Evolutionary conservation across 2,329 filamentous ascomycete species (phyloP).

Genomic region (Aspergillus candidus): DNA sequence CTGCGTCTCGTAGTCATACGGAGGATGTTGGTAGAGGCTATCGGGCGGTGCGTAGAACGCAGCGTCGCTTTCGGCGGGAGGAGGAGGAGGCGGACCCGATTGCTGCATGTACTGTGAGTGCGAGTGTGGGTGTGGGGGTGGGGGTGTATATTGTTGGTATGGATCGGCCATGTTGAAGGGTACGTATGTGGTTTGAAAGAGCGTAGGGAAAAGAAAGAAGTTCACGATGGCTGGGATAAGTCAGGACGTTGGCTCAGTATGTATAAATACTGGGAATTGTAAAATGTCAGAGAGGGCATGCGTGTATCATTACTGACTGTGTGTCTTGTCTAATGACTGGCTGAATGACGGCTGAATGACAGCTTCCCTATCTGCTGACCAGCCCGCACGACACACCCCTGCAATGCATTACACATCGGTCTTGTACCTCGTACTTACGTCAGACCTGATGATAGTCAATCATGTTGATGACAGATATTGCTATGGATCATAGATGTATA

Average conservation of each 20-base stretch:
- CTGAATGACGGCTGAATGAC: conserved; percentile 17
- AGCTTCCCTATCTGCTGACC: conserved; percentile 19
- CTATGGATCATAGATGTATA: no score
- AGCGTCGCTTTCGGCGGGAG: conserved; percentile 9
- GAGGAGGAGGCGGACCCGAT: conserved; percentile 18
- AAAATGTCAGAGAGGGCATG: background rate
- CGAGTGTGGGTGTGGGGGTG: no score
- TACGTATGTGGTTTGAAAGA: no score
- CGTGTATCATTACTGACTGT: background rate
- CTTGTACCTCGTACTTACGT: no score
- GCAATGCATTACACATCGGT: background rate
- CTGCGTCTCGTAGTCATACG: conserved; percentile 24
- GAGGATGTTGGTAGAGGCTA: conserved; percentile 16
- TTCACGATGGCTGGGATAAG: background rate
- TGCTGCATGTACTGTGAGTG: conserved; percentile 42
- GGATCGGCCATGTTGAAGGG: conserved; percentile 9
- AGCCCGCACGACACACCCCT: conserved; percentile 19
- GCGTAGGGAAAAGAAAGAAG: background rate
- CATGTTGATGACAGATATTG: no score
- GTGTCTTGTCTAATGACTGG: conserved; percentile 10
- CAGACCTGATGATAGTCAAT: no score
- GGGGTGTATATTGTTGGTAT: conserved; percentile 2
- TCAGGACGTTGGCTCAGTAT: no score
- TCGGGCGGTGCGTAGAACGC: conserved; percentile 21
- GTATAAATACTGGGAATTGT: no score